Conservation (phyloP, 441 rosid genomes). For the Populus hybrid region DNA sequence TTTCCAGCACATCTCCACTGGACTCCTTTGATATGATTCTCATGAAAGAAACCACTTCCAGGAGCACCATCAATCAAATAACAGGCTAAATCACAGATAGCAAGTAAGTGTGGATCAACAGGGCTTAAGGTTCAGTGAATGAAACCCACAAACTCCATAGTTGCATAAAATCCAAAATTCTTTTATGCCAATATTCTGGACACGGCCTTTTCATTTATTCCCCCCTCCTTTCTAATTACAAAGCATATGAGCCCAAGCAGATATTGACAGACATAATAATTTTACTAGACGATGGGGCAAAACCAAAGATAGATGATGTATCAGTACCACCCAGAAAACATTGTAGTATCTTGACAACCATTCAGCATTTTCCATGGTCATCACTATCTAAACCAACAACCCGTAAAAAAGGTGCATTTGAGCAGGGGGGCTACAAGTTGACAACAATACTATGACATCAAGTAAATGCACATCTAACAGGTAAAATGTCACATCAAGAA, state of each 20-base stretch:
- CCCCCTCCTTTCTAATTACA: neutral
- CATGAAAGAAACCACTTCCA: neutral
- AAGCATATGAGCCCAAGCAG: neutral
- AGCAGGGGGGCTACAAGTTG: slow-evolving; percentile 15
- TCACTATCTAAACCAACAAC: too few relatives aligned
- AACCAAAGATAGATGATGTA: neutral
- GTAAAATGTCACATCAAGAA: slow-evolving; percentile 20
- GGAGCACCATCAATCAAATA: neutral
- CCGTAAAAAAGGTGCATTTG: slow-evolving; percentile 3
- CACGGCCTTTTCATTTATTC: neutral
- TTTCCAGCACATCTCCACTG: neutral
- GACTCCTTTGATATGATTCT: neutral
- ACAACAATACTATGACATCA: slow-evolving; percentile 24
- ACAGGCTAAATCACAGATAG: neutral
- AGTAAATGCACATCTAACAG: slow-evolving; percentile 28
- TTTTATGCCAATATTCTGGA: neutral
- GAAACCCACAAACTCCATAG: neutral
- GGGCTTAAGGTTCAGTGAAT: neutral
- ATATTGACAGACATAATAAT: neutral
- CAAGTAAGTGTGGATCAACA: neutral
- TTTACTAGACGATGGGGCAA: neutral
- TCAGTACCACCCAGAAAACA: neutral
- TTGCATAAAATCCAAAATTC: neutral
- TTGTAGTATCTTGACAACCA: neutral
- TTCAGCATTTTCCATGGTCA: slow-evolving; percentile 6